phyloP scores from a whole-genome alignment of 1,284 basidiomycete species.

The Ceratobasidium sp. region DNA sequence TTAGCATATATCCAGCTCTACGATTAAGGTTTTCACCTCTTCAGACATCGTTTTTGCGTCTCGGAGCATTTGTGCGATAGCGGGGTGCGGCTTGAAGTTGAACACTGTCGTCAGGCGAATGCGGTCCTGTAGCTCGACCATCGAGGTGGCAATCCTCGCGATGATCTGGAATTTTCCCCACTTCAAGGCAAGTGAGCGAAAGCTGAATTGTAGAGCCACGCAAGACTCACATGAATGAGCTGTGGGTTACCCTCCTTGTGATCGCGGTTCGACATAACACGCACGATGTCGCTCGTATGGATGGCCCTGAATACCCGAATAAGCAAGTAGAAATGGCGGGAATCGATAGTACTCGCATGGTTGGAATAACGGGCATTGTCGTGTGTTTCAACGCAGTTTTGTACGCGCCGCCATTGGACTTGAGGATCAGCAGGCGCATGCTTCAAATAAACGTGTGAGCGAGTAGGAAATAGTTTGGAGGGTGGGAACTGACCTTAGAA shows the following conservation, averaged over 20 bases:
- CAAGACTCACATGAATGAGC: slow-evolving; percentile 65
- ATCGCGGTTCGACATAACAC: slow-evolving; percentile 79
- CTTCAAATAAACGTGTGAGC: slow-evolving; percentile 54
- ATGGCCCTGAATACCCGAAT: slow-evolving; percentile 69
- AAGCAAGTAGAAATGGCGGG: slow-evolving; percentile 13
- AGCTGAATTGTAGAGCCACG: neutral
- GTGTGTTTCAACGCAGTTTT: slow-evolving; percentile 80
- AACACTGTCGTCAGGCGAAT: slow-evolving; percentile 70
- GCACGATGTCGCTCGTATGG: slow-evolving; percentile 80
- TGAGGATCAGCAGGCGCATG: slow-evolving; percentile 76
- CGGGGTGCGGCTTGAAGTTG: slow-evolving; percentile 63
- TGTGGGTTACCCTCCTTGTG: slow-evolving; percentile 66
- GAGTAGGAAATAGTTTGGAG: neutral
- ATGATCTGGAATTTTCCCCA: slow-evolving; percentile 90
- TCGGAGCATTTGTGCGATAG: slow-evolving; percentile 65
- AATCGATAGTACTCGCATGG: slow-evolving; percentile 67
- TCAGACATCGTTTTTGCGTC: slow-evolving; percentile 65
- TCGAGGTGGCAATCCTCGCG: slow-evolving; percentile 72
- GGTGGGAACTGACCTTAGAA: slow-evolving; percentile 58
- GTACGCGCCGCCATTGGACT: slow-evolving; percentile 77
- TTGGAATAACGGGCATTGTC: slow-evolving; percentile 81
- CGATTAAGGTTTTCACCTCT: slow-evolving; percentile 60
- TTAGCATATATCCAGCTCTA: neutral
- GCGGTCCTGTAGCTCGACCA: slow-evolving; percentile 75
- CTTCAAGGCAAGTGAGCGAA: slow-evolving; percentile 3